Evolutionary conservation across 805 yeast species (phyloP), one percentile per base, ranked within the genome.

Genomic region (Kodamaea kakaduensis): DNA sequence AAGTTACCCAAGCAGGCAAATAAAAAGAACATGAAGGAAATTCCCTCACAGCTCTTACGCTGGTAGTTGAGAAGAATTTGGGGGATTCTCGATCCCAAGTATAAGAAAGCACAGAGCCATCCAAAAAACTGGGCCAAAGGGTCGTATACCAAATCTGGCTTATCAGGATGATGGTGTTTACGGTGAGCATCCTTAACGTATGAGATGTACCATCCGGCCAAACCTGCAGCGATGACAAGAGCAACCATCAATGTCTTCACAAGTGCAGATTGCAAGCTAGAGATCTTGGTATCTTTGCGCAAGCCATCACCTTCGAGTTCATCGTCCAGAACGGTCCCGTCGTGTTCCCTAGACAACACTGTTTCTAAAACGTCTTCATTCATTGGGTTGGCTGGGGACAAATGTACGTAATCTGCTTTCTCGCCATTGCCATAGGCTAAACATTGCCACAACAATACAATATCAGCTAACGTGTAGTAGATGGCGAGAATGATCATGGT

Each of bases 1-100:
- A 85, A 67, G 56, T 90, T 93, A 31, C 98, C 98, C 38, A 90
- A 65, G 57, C 96, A 88, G 14, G 98, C 97, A 69, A 93, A 90
- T 15, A 93, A 64, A 62, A 90, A 90, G 61, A 93, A 90, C 70
- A 90, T 71, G 52, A 93, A 86, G 8, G 96, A 86, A 32, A 90
- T 84, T 16, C 97, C 97, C 43, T 93, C 97, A 56, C 96, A 88
- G 2, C 95, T 83, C 61, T 88, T 89, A 52, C 97, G 74, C 56
- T 81, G 71, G 53, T 72, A 86, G 61, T 93, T 93, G 42, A 90
- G 70, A 40, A 86, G 57, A 36, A 93, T 86, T 62, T 93, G 98
- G 1, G 98, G 98, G 18, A 93, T 61, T 48, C 98, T 71, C 12
- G 97, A 89, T 2, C 96, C 95, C 41, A 90, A 61, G 51, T 84